A percentile compares a stretch with the other conserved stretches of the same genome.
Conservation (phyloP, 2,329 filamentous ascomycete species). For the Aspergillus tanneri region DNA sequence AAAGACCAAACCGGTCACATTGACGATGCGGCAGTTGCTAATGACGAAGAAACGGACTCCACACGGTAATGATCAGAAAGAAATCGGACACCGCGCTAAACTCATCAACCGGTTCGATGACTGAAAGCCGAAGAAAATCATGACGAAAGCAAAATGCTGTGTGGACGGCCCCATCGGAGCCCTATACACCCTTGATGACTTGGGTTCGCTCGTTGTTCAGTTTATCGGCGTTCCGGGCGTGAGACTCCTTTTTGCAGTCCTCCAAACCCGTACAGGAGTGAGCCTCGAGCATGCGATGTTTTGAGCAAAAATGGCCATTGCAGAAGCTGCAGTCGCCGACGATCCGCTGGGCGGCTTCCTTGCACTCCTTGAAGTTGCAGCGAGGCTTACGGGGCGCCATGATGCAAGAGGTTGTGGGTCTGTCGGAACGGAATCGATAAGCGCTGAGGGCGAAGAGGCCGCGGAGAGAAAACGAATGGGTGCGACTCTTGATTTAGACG, state of each 20-base stretch:
- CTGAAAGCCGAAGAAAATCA: conserved; percentile 17
- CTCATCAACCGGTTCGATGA: conserved; percentile 19
- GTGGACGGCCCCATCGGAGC: background rate
- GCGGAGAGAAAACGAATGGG: conserved; percentile 6
- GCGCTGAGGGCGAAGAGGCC: conserved; percentile 6
- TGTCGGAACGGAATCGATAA: conserved; percentile 17
- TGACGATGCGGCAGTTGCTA: conserved; percentile 18
- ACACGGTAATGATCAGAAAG: conserved; percentile 7
- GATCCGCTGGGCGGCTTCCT: conserved; percentile 82
- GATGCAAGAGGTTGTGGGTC: conserved; percentile 20
- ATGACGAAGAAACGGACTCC: conserved; percentile 9
- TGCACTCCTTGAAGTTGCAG: conserved; percentile 88
- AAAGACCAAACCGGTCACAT: conserved; percentile 8
- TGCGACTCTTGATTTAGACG: background rate
- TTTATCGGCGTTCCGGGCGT: conserved; percentile 90
- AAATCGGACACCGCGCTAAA: conserved; percentile 35
- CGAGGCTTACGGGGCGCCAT: conserved; percentile 60
- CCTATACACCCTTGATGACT: conserved; percentile 84
- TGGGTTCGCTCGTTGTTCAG: conserved; percentile 90
- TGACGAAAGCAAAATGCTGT: conserved; percentile 12
- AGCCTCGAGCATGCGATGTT: conserved; percentile 88
- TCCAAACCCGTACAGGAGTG: conserved; percentile 92
- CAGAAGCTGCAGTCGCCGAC: conserved; percentile 97
- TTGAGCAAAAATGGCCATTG: conserved; percentile 88
- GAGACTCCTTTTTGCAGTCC: conserved; percentile 96